These are phyloP conservation scores for Penicillium herquei DNA, from an alignment of 495 filamentous ascomycete species.

Conservation along the genomic window DNA sequence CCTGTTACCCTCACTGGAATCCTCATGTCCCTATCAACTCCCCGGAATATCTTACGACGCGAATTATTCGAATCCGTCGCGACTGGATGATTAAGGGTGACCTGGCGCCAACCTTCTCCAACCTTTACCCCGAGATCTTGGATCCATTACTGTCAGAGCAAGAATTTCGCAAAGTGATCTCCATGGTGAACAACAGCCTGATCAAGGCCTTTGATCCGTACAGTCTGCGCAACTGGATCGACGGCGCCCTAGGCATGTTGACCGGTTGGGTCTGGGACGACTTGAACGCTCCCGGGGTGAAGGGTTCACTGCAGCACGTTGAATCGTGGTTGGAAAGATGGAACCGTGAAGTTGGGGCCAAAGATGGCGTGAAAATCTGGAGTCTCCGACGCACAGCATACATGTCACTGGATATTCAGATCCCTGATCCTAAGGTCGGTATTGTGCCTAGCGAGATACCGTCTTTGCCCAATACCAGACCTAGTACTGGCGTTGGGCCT, in stretches of 20 bases:
- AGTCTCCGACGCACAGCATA: slow-evolving; percentile 80
- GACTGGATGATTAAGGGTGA: slow-evolving; percentile 92
- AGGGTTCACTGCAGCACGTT: slow-evolving; percentile 61
- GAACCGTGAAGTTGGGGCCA: slow-evolving; percentile 63
- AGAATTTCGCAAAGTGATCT: slow-evolving; percentile 77
- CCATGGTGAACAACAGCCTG: slow-evolving; percentile 71
- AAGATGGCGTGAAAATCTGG: slow-evolving; percentile 66
- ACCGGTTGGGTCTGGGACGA: slow-evolving; percentile 97
- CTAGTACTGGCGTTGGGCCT: slow-evolving; percentile 32
- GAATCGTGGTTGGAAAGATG: slow-evolving; percentile 79
- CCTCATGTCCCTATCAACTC: slow-evolving; percentile 81
- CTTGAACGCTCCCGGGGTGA: slow-evolving; percentile 67
- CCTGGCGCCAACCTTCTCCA: slow-evolving; percentile 88
- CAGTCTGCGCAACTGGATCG: slow-evolving; percentile 66
- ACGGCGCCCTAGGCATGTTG: slow-evolving; percentile 69
- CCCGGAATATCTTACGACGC: slow-evolving; percentile 68
- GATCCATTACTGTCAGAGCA: slow-evolving; percentile 78
- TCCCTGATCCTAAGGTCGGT: slow-evolving; percentile 73
- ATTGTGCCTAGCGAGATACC: slow-evolving; percentile 40
- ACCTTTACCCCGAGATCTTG: slow-evolving; percentile 92
- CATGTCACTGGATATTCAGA: slow-evolving; percentile 84
- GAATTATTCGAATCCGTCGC: slow-evolving; percentile 84
- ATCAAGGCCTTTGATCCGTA: slow-evolving; percentile 73
- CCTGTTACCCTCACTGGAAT: slow-evolving; percentile 90
- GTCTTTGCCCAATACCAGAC: slow-evolving; percentile 40